phyloP scores from a whole-genome alignment of 352 stramenopile species.

The Thraustochytrium striatum region DNA sequence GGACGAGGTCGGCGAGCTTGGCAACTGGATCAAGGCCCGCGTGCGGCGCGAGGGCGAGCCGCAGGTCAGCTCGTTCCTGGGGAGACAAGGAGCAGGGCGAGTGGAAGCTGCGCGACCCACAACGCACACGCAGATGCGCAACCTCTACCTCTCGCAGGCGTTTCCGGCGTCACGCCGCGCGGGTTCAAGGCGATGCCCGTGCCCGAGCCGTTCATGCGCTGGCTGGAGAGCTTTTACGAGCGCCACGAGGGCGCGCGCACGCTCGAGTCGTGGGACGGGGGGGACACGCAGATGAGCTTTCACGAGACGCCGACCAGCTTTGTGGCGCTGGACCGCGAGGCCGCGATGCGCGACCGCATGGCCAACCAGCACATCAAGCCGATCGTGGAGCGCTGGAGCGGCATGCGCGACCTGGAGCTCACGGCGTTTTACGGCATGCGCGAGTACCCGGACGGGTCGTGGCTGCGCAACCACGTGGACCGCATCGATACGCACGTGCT shows the following conservation, averaged over 20 bases:
- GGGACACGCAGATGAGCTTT: conserved; percentile 39
- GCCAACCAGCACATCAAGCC: conserved; percentile 49
- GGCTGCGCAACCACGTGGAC: conserved; percentile 46
- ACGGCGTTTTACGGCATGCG: conserved; percentile 48
- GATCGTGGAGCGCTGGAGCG: conserved; percentile 44
- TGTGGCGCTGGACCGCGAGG: conserved; percentile 35
- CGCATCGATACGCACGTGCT: conserved; percentile 49
- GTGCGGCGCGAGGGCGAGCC: conserved; percentile 8
- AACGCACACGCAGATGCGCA: conserved; percentile 13
- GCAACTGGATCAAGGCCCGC: conserved; percentile 28
- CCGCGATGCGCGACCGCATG: conserved; percentile 14
- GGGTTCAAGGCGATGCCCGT: conserved; percentile 42
- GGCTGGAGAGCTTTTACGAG: conserved; percentile 4
- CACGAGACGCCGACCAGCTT: conserved; percentile 44
- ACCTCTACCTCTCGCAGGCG: conserved; percentile 41
- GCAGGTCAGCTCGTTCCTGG: conserved; percentile 40
- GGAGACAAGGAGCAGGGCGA: conserved; percentile 11
- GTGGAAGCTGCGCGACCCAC: conserved; percentile 25
- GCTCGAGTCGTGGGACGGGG: conserved; percentile 40
- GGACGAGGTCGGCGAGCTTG: conserved; percentile 13
- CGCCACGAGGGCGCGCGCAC: neutral
- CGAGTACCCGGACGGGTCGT: conserved; percentile 36
- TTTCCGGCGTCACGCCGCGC: conserved; percentile 37
- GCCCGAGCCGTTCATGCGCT: conserved; percentile 16
- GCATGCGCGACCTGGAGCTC: conserved; percentile 39